Percentiles rank a stretch among this genome's conserved stretches.
phyloP scores from a whole-genome alignment of 2,329 filamentous ascomycete genomes.

The Clonostachys rhizophaga region DNA sequence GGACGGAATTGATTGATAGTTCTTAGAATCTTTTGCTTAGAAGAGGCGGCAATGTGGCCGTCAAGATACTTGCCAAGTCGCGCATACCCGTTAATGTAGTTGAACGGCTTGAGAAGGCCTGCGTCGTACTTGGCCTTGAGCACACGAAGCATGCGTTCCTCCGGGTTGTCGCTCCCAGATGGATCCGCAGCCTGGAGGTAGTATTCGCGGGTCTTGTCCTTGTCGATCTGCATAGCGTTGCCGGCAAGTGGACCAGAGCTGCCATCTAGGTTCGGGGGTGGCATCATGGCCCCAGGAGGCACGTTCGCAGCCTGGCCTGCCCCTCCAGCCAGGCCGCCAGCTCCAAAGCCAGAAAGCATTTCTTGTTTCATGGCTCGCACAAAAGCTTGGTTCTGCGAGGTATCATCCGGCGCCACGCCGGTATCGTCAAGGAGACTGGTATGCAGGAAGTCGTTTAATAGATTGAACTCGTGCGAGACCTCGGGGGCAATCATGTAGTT shows the following conservation, averaged over 20 bases:
- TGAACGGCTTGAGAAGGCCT: constrained; percentile 91
- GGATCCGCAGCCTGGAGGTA: constrained; percentile 97
- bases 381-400: constrained; percentile 38
- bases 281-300: constrained; percentile 36
- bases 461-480: constrained; percentile 92
- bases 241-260: constrained; percentile 42
- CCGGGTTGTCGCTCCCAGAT: constrained; percentile 76
- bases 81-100: constrained; percentile 95
- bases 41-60: constrained; percentile 73
- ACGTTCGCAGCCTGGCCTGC: constrained; percentile 7
- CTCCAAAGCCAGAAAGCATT: constrained; percentile 41
- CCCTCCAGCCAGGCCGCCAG: constrained; percentile 11
- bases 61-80: constrained; percentile 90
- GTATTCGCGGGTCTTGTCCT: constrained; percentile 80
- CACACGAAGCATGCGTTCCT: constrained; percentile 92
- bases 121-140: constrained; percentile 95
- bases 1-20: constrained; percentile 91
- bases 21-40: constrained; percentile 85
- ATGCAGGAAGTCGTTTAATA: constrained; percentile 94
- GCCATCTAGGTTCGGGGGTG: constrained; percentile 36
- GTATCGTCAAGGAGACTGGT: constrained; percentile 85
- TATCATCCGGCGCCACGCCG: constrained; percentile 64
- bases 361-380: constrained; percentile 36
- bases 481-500: constrained; percentile 93
- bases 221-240: constrained; percentile 13